phyloP scores from a whole-genome alignment of 768 basidiomycete species.

The Trametes villosa region DNA sequence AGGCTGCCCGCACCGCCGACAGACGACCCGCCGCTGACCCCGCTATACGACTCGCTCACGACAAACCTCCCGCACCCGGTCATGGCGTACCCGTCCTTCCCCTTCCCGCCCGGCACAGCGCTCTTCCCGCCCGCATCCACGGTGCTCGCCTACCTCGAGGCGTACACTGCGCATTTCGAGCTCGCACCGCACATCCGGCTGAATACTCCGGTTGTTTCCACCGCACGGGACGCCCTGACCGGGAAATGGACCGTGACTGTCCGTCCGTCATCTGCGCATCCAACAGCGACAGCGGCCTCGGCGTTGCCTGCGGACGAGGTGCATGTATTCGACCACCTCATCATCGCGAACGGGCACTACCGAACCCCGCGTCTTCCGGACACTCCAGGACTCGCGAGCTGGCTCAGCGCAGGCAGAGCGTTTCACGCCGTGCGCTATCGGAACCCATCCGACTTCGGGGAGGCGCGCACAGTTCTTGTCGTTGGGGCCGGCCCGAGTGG shows the following conservation, averaged over 20 bases:
- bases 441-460: constrained; percentile 44
- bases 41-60: constrained; percentile 80
- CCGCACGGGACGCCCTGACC: constrained; percentile 41
- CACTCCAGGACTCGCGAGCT: constrained; percentile 60
- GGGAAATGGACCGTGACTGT: constrained; percentile 53
- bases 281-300: constrained; percentile 26
- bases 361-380: constrained; percentile 63
- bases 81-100: constrained; percentile 68
- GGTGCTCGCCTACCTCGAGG: constrained; percentile 71
- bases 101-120: constrained; percentile 73
- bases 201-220: constrained; percentile 55
- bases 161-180: constrained; percentile 65
- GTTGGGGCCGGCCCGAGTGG: constrained; percentile 65
- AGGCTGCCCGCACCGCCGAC: constrained; percentile 61
- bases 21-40: constrained; percentile 60
- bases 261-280: background rate
- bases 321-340: constrained; percentile 60
- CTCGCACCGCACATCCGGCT: constrained; percentile 67
- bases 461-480: constrained; percentile 44
- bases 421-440: constrained; percentile 75
- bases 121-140: constrained; percentile 65
- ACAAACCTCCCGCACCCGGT: constrained; percentile 80
- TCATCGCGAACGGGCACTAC: constrained; percentile 82
- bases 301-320: too few species aligned
- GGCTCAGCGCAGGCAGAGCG: constrained; percentile 57